Evolutionary conservation across 805 yeast species (phyloP).

Genomic region (Saturnispora hagleri): DNA sequence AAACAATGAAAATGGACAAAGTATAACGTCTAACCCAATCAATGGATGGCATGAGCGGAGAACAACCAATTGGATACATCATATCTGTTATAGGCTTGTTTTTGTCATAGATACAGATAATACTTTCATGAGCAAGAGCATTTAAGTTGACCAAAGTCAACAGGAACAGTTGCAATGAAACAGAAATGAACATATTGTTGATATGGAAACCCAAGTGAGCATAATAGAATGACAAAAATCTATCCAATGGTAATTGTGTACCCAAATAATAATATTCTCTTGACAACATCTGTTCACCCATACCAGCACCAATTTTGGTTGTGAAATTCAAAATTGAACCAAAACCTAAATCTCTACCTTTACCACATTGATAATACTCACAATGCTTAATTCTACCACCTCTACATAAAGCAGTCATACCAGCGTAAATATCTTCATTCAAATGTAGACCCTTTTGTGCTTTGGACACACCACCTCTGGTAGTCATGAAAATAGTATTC

Average conservation of each 20-base stretch:
- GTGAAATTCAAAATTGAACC: slow-evolving; percentile 81
- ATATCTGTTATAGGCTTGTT: slow-evolving; percentile 53
- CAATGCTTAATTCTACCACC: slow-evolving; percentile 86
- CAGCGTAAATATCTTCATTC: slow-evolving; percentile 84
- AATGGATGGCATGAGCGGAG: slow-evolving; percentile 62
- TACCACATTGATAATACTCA: slow-evolving; percentile 85
- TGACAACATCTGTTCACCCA: slow-evolving; percentile 85
- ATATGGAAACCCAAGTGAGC: slow-evolving; percentile 86
- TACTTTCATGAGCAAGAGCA: slow-evolving; percentile 63
- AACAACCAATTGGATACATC: slow-evolving; percentile 60
- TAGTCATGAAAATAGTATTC: slow-evolving; percentile 66
- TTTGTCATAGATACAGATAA: slow-evolving; percentile 57
- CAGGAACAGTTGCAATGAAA: slow-evolving; percentile 66
- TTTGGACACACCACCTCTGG: slow-evolving; percentile 83
- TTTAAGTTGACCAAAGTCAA: slow-evolving; percentile 62
- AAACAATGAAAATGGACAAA: slow-evolving; percentile 71
- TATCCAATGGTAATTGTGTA: slow-evolving; percentile 69
- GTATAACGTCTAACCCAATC: slow-evolving; percentile 81
- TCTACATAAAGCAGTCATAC: slow-evolving; percentile 73
- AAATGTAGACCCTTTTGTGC: slow-evolving; percentile 81
- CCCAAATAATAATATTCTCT: slow-evolving; percentile 78
- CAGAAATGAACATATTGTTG: slow-evolving; percentile 68
- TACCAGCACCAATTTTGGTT: slow-evolving; percentile 85
- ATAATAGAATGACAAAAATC: slow-evolving; percentile 74
- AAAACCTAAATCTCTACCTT: slow-evolving; percentile 83